Evolutionary conservation across 2,329 filamentous ascomycete species (phyloP), one percentile per base, ranked within the genome.

Genomic region (Colletotrichum plurivorum): DNA sequence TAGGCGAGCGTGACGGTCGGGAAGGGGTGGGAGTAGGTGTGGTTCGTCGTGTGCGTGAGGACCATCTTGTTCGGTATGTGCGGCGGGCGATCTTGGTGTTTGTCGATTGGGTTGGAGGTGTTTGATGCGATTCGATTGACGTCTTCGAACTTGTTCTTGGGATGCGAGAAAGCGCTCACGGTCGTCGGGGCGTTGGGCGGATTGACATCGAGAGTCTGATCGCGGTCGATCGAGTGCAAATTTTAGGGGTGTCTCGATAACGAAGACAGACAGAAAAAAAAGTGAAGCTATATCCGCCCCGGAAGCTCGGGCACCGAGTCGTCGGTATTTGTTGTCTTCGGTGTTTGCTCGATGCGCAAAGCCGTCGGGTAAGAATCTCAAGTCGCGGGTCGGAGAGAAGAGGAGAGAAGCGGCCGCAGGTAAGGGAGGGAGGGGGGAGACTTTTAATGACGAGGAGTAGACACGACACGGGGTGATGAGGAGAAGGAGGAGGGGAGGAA

Each of bases 1-100:
- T 94, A 96, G 82, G 93, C 93, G 79, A 96, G 91, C 56, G 93
- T 94, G 71, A 96, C 93, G 78, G 93, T 93, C 71, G 93, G 90
- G 83, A 95, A 95, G 56, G 92, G 91, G 81, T 95, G 94, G 73
- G 90, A 87, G 85, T 95, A 94, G 76, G 87, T 89, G 79, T 93
- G 92, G 81, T 88, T 89, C 75, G 89, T 90, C 62, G 87, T 88
- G 79, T 89, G 88, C 7, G 86, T 88, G 81, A 90, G 87, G 72
- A 90, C 88, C 88, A 90, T 90, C 64, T 77, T 86, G 76, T 48
- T 43, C 41, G 41, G 10, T 15, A 6, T n/a, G 13, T 6, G 13
- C 16, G 41, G 41, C 9, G 12, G 41, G 16, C 13, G n/a, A 46
- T 25, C 1, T 31, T 5, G 20, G 41, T 4, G 43, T 5, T 49